Evolutionary conservation across 371 early-diverging fungal species (phyloP).

Genomic region (Mucor velutinosus): DNA sequence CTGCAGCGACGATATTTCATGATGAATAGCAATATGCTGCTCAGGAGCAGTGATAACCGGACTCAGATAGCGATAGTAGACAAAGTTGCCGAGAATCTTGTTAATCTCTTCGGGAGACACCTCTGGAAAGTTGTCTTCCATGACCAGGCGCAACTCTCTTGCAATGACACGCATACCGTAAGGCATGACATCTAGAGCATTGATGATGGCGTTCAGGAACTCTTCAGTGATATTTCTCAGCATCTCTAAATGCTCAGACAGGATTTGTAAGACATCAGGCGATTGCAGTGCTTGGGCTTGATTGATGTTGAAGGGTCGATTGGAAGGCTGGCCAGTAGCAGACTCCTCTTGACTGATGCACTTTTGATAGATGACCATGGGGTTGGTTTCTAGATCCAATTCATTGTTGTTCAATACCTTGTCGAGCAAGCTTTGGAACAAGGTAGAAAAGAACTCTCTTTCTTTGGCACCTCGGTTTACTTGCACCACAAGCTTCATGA

Average conservation of each 20-base stretch:
- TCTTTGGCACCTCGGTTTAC: slow-evolving; percentile 96
- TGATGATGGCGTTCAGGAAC: slow-evolving; percentile 81
- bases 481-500: slow-evolving; percentile 94
- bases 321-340: slow-evolving; percentile 81
- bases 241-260: slow-evolving; percentile 74
- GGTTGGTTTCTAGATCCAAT: slow-evolving; percentile 91
- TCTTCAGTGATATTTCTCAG: slow-evolving; percentile 78
- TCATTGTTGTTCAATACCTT: slow-evolving; percentile 72
- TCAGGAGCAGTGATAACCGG: slow-evolving; percentile 98
- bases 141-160: slow-evolving; percentile 78
- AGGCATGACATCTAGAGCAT: slow-evolving; percentile 84
- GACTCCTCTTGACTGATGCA: slow-evolving; percentile 90
- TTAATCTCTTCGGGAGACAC: slow-evolving; percentile 78
- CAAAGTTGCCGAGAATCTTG: slow-evolving; percentile 89
- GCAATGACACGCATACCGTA: slow-evolving; percentile 96
- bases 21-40: slow-evolving; percentile 91
- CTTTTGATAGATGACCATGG: slow-evolving; percentile 87
- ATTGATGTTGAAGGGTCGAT: slow-evolving; percentile 77
- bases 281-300: slow-evolving; percentile 85
- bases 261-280: slow-evolving; percentile 78
- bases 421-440: slow-evolving; percentile 80
- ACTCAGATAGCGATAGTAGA: slow-evolving; percentile 97
- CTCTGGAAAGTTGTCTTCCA: slow-evolving; percentile 83
- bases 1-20: slow-evolving; percentile 80
- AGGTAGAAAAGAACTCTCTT: slow-evolving; percentile 84